These are phyloP conservation scores for Gentiana macrophylla DNA, from an alignment of 257 asterid species.

Conservation along the genomic window DNA sequence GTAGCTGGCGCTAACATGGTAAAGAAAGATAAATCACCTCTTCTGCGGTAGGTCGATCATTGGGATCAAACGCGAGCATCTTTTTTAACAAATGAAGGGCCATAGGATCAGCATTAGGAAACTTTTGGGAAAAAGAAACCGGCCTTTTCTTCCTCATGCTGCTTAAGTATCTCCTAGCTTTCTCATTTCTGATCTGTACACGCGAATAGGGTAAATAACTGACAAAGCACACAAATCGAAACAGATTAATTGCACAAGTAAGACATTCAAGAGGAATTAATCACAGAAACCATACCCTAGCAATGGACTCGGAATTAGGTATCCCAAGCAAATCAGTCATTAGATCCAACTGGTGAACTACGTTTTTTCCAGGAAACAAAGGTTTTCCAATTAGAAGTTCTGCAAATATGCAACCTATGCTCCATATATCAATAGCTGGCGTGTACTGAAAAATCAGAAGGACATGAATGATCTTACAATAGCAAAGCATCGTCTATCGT, in stretches of 20 bases:
- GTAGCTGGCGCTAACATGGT: background rate
- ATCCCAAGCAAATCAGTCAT: slow-evolving; percentile 92
- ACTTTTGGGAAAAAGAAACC: slow-evolving; percentile 70
- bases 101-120: slow-evolving; percentile 81
- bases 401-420: slow-evolving; percentile 93
- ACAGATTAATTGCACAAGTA: background rate
- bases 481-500: background rate
- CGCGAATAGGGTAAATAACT: slow-evolving; percentile 9
- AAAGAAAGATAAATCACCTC: slow-evolving; percentile 34
- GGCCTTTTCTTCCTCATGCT: slow-evolving; percentile 90
- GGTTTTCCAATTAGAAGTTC: slow-evolving; percentile 92
- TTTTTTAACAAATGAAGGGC: slow-evolving; percentile 80
- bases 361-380: slow-evolving; percentile 93
- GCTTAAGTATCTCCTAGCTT: slow-evolving; percentile 94
- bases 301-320: slow-evolving; percentile 84
- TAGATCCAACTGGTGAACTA: slow-evolving; percentile 90
- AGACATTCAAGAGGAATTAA: background rate
- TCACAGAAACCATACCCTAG: slow-evolving; percentile 46
- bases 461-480: slow-evolving; percentile 12
- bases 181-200: slow-evolving; percentile 84
- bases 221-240: slow-evolving; percentile 8
- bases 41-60: slow-evolving; percentile 89
- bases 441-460: slow-evolving; percentile 51
- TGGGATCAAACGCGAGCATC: slow-evolving; percentile 98
- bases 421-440: slow-evolving; percentile 97